Conservation (phyloP, 306 rosid species). For the Sicyos baderoa region DNA sequence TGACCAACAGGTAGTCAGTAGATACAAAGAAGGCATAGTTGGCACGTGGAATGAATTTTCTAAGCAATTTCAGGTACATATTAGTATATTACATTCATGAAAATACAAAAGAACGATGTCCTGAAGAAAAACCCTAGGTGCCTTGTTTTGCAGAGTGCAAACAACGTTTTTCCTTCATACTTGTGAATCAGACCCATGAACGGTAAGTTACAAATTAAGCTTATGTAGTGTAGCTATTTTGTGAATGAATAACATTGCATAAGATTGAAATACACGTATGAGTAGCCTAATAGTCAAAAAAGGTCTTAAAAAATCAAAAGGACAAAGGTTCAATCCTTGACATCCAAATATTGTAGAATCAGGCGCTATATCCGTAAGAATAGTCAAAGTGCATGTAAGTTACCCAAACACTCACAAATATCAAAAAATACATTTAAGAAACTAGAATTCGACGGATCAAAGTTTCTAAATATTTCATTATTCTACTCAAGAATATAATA, state of each 20-base stretch:
- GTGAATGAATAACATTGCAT: neutral
- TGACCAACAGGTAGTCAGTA: no score
- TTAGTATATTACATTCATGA: neutral
- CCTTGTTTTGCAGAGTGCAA: neutral
- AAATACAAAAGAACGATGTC: neutral
- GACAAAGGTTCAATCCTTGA: no score
- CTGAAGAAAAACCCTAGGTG: neutral
- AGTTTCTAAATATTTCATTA: neutral
- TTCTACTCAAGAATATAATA: neutral
- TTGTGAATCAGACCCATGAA: constrained; percentile 1
- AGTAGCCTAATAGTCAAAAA: no score
- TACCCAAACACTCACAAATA: no score
- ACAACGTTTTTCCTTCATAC: neutral
- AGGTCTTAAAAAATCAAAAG: no score
- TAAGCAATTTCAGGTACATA: neutral
- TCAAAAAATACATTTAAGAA: neutral
- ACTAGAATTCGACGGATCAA: neutral
- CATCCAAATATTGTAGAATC: no score
- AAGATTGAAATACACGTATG: neutral
- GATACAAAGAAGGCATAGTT: no score
- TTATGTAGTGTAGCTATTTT: neutral
- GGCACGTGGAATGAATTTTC: neutral
- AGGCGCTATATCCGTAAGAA: no score
- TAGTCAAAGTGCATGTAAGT: no score
- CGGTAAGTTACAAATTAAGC: neutral